Percentiles rank a stretch among this genome's conserved stretches.
Conservation (phyloP, 495 filamentous ascomycete species). For the Xanthoparmelia taractica region DNA sequence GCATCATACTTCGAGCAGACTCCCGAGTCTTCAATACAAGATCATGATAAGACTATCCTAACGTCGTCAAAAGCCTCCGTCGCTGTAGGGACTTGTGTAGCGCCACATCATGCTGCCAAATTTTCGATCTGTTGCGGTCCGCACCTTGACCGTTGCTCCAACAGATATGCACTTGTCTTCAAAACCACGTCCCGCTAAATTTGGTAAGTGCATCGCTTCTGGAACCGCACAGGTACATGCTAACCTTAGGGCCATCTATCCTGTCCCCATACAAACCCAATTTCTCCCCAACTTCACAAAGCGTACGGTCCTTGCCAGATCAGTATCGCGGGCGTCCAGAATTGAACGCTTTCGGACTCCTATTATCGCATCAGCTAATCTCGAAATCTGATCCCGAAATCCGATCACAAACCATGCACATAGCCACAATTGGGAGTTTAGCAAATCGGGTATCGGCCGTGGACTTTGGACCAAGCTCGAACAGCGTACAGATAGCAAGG, state of each 20-base stretch:
- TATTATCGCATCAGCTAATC: not conserved
- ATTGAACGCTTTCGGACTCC: not conserved
- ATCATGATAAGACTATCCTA: not conserved
- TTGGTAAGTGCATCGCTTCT: not conserved
- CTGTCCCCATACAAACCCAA: too few species aligned
- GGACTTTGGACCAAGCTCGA: not conserved
- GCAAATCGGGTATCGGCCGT: not conserved
- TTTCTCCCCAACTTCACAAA: not conserved
- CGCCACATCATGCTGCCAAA: not conserved
- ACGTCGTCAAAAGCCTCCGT: not conserved
- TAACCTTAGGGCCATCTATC: too few species aligned
- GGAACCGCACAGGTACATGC: too few species aligned
- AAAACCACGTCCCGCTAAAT: not conserved
- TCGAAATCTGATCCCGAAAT: not conserved
- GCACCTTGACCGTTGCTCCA: not conserved
- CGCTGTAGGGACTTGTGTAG: too few species aligned
- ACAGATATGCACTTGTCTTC: too few species aligned
- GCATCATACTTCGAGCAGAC: not conserved
- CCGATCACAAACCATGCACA: not conserved
- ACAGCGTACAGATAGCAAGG: not conserved
- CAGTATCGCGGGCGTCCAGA: not conserved
- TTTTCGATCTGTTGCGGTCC: not conserved
- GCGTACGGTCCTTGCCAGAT: not conserved
- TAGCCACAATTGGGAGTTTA: not conserved
- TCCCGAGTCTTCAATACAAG: not conserved